Evolutionary conservation across 2,329 filamentous ascomycete genomes (phyloP), one percentile per base, ranked within the genome.

Genomic region (Rutstroemia sp.): DNA sequence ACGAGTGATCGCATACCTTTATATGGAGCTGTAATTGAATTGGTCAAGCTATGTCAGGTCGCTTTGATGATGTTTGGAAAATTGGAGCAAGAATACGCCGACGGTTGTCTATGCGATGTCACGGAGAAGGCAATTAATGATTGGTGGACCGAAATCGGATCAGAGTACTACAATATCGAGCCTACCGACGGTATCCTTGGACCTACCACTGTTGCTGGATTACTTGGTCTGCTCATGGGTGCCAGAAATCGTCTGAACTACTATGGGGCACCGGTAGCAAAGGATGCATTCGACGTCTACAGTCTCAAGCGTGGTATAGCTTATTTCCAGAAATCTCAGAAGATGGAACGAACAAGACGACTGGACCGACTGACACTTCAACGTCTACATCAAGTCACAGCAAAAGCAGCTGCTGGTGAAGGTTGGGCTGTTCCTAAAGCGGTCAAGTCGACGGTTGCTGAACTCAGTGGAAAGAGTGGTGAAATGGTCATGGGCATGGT

Each of bases 401-500:
- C 89, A 41, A 97, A 96, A 70, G 91, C 90, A 34, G 92, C 91
- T 2, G 88, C 87, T 51, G 87, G 89, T 37, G 91, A 96, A 68
- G 88, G 87, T 2, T 96, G 92, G 89, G 88, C 87, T 16, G 89
- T 95, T n/a, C 89, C 91, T 51, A 87, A 89, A 66, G 92, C 92
- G 17, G 90, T 99, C 65, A 97, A 97, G 69, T 95, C 90, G 3
- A 96, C 92, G 0, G 88, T 97, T 48, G 91, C 88, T 17, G 94
- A 96, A 71, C 83, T 99, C 41, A 90, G 90, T 63, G 92, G 94
- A 14, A 96, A 96, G 70, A 87, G 92, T 53, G 92, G 92, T 48
- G 92, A 96, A 70, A 88, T 96, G 73, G 87, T 96, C 48, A 90
- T 95, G 77, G 92, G 90, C n/a, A 95, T 95, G 77, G 91, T 96